Evolutionary conservation across 2,329 filamentous ascomycete species (phyloP), one percentile per base, ranked within the genome.

Genomic region (Tympanopsis confertula): DNA sequence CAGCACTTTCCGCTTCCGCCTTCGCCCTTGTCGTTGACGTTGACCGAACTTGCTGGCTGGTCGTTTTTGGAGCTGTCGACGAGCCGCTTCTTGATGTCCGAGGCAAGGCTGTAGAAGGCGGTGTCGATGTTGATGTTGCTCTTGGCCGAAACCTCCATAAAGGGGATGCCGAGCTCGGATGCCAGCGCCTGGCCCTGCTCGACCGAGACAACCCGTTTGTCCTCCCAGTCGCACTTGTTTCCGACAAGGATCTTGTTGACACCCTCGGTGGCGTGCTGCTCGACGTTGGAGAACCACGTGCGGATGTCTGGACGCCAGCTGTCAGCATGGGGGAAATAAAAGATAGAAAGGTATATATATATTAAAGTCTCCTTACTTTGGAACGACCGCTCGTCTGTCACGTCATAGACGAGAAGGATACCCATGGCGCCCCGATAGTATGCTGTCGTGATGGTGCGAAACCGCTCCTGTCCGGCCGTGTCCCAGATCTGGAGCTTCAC

Each of bases 401-500:
- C 91, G 65, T 98, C 91, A 65, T 98, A 98, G 38, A 96, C 89
- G 46, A 98, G 73, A 58, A 96, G 68, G 50, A 96, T 96, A 43
- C 91, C 91, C 89, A 96, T 96, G 48, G 91, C 91, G 53, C 91
- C 91, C 56, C 91, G 77, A 65, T 98, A 98, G 68, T 98, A 98
- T 49, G 91, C 89, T 35, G 91, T 96, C 38, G 91, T 98, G 67
- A 98, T 98, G 47, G 91, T 96, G 49, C 91, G 78, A 75, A 96
- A 98, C 44, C 91, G 83, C 67, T 98, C 91, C 64, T 98, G 91
- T 39, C 91, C 91, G 38, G 91, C 91, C 19, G 91, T 98, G 58
- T 98, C 91, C 91, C 91, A 98, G 65, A 98, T 98, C 70, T 98
- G 91, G 58, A 98, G 69, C 74, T 98, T 98, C 54, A 98, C 91